phyloP scores from a whole-genome alignment of 441 rosid species.

The Macaranga tanarius region DNA sequence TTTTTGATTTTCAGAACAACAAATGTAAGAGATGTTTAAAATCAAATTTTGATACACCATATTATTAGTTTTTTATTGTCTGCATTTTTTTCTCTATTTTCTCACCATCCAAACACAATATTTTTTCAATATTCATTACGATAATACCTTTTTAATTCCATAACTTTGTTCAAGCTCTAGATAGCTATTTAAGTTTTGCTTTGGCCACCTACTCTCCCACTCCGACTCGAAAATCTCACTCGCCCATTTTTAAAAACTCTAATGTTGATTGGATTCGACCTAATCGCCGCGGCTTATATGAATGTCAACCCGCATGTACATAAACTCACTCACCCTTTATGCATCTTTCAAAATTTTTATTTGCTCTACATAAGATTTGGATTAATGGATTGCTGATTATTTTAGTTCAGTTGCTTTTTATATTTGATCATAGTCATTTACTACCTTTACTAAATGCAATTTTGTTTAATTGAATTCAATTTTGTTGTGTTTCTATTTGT shows the following conservation, averaged over 20 bases:
- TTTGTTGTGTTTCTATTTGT: not conserved
- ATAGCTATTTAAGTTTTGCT: too few relatives aligned
- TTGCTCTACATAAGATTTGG: too few relatives aligned
- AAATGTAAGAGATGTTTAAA: too few relatives aligned
- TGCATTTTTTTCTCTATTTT: too few relatives aligned
- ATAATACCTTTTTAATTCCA: too few relatives aligned
- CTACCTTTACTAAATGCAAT: not conserved
- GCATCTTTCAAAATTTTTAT: not conserved
- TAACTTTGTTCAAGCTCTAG: too few relatives aligned
- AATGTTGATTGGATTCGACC: constrained; percentile 88
- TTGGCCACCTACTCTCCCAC: constrained; percentile 67
- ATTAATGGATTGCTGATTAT: not conserved
- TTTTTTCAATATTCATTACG: too few relatives aligned
- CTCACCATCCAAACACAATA: too few relatives aligned
- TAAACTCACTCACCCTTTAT: not conserved
- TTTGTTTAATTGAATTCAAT: not conserved
- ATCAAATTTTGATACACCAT: too few relatives aligned
- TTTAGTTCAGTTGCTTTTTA: not conserved
- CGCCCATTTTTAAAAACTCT: constrained; percentile 41
- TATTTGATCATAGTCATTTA: not conserved
- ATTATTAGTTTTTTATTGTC: too few relatives aligned
- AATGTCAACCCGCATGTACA: constrained; percentile 88
- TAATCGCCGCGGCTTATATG: constrained; percentile 81
- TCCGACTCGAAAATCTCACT: constrained; percentile 37
- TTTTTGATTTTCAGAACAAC: too few relatives aligned